These are phyloP conservation scores for Fraxinus anomala DNA, from an alignment of 257 asterid species.

Conservation along the genomic window DNA sequence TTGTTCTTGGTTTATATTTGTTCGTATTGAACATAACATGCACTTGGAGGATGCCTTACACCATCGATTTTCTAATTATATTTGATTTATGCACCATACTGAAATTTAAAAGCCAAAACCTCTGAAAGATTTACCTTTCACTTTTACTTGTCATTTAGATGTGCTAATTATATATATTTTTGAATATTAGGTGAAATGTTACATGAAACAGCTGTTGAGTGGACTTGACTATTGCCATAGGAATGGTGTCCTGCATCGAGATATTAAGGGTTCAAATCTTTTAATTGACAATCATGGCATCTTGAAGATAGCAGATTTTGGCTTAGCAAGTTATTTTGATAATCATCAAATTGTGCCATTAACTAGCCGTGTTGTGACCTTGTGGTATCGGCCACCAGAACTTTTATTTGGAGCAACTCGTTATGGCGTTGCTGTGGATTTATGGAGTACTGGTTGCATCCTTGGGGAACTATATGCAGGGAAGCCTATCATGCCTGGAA, in stretches of 20 bases:
- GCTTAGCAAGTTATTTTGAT: slow-evolving; percentile 77
- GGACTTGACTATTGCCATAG: slow-evolving; percentile 86
- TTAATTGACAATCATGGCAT: slow-evolving; percentile 72
- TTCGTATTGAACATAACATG: neutral
- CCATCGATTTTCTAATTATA: neutral
- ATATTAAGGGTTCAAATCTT: slow-evolving; percentile 89
- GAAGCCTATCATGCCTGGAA: slow-evolving; percentile 92
- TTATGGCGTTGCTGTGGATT: slow-evolving; percentile 82
- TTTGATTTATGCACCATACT: neutral
- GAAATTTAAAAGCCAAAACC: neutral
- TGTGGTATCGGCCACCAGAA: slow-evolving; percentile 98
- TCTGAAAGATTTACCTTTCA: slow-evolving; percentile 1
- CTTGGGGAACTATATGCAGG: slow-evolving; percentile 85
- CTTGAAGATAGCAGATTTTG: slow-evolving; percentile 94
- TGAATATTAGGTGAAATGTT: slow-evolving; percentile 69
- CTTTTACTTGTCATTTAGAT: neutral
- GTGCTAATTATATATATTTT: neutral
- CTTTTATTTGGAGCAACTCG: slow-evolving; percentile 81
- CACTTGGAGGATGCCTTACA: slow-evolving; percentile 3
- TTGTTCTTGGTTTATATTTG: slow-evolving; percentile 10
- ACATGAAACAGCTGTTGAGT: slow-evolving; percentile 81
- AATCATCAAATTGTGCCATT: slow-evolving; percentile 51
- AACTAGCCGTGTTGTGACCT: slow-evolving; percentile 93
- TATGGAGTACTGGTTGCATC: slow-evolving; percentile 93
- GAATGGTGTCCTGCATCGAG: slow-evolving; percentile 79